Evolutionary conservation across 1,284 basidiomycete genomes (phyloP).

Genomic region (Hymenochaete sp.): DNA sequence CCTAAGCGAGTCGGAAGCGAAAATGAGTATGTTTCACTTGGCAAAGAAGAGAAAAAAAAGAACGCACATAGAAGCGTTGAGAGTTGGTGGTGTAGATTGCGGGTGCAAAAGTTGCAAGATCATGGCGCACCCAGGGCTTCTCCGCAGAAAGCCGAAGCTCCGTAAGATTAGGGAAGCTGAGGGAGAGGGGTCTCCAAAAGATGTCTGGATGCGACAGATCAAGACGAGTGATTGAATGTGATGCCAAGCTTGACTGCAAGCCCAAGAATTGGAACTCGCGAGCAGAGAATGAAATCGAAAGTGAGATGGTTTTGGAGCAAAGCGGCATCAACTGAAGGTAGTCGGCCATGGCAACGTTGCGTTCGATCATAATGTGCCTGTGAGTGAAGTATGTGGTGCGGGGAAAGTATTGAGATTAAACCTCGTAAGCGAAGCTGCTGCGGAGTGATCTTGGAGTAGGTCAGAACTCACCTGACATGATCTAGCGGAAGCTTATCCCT

Average conservation of each 20-base stretch:
- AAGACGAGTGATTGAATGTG: slow-evolving; percentile 2
- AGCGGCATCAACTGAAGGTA: background rate
- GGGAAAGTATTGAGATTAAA: background rate
- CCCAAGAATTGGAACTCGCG: background rate
- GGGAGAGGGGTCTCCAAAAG: background rate
- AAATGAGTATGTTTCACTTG: no score
- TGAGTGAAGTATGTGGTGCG: background rate
- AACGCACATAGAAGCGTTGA: background rate
- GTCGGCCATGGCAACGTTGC: background rate
- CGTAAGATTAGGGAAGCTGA: slow-evolving; percentile 9
- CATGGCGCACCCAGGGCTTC: background rate
- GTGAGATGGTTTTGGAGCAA: background rate
- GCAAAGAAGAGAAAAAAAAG: background rate
- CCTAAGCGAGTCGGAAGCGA: no score
- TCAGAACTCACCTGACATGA: background rate
- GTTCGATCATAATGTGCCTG: background rate
- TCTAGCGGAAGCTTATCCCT: background rate
- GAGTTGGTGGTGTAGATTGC: background rate
- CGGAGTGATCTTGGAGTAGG: background rate
- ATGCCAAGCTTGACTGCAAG: background rate
- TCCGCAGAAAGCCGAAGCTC: slow-evolving; percentile 4
- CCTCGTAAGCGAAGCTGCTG: background rate
- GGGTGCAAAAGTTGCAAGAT: background rate
- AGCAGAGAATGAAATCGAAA: background rate
- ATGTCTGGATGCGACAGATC: background rate